These are phyloP conservation scores for Globisporangium alternatum DNA, from an alignment of 352 stramenopile genomes.

Conservation along the genomic window DNA sequence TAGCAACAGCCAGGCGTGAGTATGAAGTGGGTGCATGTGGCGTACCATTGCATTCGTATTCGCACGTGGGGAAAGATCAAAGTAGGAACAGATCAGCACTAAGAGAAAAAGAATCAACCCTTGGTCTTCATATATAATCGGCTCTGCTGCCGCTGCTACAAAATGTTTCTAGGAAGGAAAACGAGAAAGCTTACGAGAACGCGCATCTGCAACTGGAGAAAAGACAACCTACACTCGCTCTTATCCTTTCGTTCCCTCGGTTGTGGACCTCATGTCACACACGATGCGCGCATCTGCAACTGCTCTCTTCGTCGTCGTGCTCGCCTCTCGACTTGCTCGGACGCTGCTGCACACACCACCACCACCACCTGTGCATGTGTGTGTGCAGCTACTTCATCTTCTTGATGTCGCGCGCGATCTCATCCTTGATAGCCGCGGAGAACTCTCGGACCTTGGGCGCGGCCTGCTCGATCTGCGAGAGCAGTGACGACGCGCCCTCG, in stretches of 20 bases:
- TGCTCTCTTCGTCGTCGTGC: not conserved
- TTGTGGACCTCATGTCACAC: constrained; percentile 7
- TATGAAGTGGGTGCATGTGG: not conserved
- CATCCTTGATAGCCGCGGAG: constrained; percentile 62
- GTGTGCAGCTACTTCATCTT: constrained; percentile 59
- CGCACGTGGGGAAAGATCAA: not conserved
- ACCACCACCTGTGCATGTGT: not conserved
- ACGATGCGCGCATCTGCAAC: not conserved
- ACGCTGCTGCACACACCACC: not conserved
- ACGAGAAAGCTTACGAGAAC: not conserved
- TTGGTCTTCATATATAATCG: constrained; percentile 12
- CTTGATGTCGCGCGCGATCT: constrained; percentile 64
- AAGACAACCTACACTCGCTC: not conserved
- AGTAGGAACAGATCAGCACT: not conserved
- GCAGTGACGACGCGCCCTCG: constrained; percentile 40
- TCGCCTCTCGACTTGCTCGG: not conserved
- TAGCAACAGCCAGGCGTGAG: not conserved
- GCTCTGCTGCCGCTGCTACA: not conserved
- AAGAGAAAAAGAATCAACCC: constrained; percentile 1
- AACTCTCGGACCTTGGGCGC: constrained; percentile 80
- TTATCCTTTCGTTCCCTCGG: not conserved
- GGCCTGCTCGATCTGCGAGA: constrained; percentile 52
- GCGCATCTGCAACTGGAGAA: not conserved
- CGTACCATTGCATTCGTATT: not conserved
- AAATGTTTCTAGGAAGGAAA: constrained; percentile 10